phyloP scores from a whole-genome alignment of 2,329 filamentous ascomycete genomes.

The Xylaria polymorpha region DNA sequence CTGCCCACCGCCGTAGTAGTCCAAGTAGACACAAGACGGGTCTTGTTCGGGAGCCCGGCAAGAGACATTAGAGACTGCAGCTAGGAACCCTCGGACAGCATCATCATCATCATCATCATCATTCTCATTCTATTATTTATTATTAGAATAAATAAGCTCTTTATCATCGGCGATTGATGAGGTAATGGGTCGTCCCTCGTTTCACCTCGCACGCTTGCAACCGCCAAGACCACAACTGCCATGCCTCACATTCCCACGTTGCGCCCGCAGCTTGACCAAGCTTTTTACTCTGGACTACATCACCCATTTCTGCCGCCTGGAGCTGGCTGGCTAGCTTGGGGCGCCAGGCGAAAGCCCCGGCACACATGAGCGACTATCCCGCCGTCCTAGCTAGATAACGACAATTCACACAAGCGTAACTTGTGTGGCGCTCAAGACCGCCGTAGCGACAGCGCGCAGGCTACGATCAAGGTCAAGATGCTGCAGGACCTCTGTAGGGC shows the following conservation, averaged over 20 bases:
- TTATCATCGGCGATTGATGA: constrained; percentile 18
- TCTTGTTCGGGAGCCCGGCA: constrained; percentile 3
- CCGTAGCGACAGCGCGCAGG: neutral
- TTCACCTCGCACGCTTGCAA: constrained; percentile 10
- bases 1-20: neutral
- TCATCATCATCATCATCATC: neutral
- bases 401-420: constrained; percentile 6
- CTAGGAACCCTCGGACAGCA: neutral
- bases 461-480: constrained; percentile 1
- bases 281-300: constrained; percentile 2
- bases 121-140: no score
- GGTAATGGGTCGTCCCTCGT: constrained; percentile 27
- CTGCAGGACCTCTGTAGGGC: constrained; percentile 16
- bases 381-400: constrained; percentile 9
- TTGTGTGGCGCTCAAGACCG: neutral
- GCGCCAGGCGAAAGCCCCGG: neutral
- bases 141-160: neutral
- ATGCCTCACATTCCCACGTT: constrained; percentile 19
- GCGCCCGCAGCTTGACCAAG: constrained; percentile 17
- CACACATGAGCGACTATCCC: neutral
- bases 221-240: neutral
- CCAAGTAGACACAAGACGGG: neutral
- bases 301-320: neutral
- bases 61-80: neutral
- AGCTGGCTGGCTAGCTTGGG: neutral